Percentiles rank a stretch among this genome's conserved stretches.
These are phyloP conservation scores for Umbelopsis sp. DNA, from an alignment of 371 early-diverging fungal species.

Conservation along the genomic window DNA sequence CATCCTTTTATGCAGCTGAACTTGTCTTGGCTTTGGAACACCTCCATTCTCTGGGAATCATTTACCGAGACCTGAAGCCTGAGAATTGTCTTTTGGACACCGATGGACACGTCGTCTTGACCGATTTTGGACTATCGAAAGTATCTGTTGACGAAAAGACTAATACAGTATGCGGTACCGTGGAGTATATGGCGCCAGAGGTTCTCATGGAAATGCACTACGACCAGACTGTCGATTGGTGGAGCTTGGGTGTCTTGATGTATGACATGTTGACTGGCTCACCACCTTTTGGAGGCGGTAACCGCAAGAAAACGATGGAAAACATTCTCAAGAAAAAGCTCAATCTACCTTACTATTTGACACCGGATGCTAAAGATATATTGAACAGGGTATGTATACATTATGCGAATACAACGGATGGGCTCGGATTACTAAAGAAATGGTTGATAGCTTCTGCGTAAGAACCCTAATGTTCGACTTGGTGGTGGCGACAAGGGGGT, in stretches of 20 bases:
- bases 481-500: conserved; percentile 71
- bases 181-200: conserved; percentile 90
- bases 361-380: conserved; percentile 67
- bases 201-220: conserved; percentile 83
- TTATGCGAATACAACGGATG: background rate
- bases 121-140: conserved; percentile 94
- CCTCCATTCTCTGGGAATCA: conserved; percentile 85
- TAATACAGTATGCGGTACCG: conserved; percentile 91
- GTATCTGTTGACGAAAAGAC: conserved; percentile 64
- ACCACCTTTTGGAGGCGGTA: conserved; percentile 80
- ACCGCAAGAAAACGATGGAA: conserved; percentile 79
- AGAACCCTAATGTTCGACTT: conserved; percentile 73
- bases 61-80: conserved; percentile 90
- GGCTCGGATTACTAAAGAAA: background rate
- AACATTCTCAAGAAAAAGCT: conserved; percentile 78
- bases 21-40: conserved; percentile 86
- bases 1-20: conserved; percentile 88
- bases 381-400: conserved; percentile 41
- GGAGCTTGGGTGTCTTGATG: conserved; percentile 90
- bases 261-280: conserved; percentile 87
- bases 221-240: conserved; percentile 91
- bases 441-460: conserved; percentile 62
- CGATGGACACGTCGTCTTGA: conserved; percentile 83
- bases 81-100: conserved; percentile 87
- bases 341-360: conserved; percentile 72